Conservation (phyloP, 2,329 filamentous ascomycete genomes). For the Juglanconis oblonga region DNA sequence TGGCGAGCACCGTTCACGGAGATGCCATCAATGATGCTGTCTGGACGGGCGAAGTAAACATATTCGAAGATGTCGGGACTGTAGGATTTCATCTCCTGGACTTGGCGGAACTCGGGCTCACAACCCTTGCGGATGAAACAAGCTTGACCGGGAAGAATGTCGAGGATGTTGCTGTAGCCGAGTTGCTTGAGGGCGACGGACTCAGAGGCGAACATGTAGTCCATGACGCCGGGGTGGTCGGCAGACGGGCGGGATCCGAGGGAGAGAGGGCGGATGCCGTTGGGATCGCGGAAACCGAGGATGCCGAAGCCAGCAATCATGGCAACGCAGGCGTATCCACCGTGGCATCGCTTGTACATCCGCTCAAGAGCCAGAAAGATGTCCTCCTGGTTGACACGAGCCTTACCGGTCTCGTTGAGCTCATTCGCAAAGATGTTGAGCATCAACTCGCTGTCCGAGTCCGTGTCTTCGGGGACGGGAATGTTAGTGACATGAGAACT, state of each 20-base stretch:
- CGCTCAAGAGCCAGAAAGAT: conserved; percentile 70
- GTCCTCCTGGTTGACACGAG: conserved; percentile 77
- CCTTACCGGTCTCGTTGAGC: conserved; percentile 79
- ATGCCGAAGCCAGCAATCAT: conserved; percentile 83
- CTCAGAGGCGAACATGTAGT: conserved; percentile 92
- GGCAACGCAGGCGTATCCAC: conserved; percentile 78
- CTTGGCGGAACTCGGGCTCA: conserved; percentile 71
- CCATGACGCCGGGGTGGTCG: conserved; percentile 59
- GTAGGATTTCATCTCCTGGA: conserved; percentile 66
- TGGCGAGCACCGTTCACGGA: conserved; percentile 80
- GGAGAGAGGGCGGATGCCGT: conserved; percentile 80
- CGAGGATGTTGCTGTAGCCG: conserved; percentile 71
- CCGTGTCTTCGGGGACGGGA: conserved; percentile 52
- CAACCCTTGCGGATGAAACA: conserved; percentile 81
- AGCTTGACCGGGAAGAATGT: conserved; percentile 80
- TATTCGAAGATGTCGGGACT: conserved; percentile 85
- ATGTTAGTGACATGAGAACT: neutral
- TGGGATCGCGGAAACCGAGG: conserved; percentile 72
- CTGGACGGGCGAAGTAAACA: conserved; percentile 82
- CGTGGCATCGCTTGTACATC: conserved; percentile 73
- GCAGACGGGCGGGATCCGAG: conserved; percentile 70
- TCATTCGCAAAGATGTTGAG: conserved; percentile 86
- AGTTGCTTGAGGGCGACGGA: conserved; percentile 80
- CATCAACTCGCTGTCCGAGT: conserved; percentile 83
- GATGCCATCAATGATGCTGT: conserved; percentile 82